These are phyloP conservation scores for Deuterostichococcus epilithicus DNA, from an alignment of 139 green algal genomes.

Conservation along the genomic window DNA sequence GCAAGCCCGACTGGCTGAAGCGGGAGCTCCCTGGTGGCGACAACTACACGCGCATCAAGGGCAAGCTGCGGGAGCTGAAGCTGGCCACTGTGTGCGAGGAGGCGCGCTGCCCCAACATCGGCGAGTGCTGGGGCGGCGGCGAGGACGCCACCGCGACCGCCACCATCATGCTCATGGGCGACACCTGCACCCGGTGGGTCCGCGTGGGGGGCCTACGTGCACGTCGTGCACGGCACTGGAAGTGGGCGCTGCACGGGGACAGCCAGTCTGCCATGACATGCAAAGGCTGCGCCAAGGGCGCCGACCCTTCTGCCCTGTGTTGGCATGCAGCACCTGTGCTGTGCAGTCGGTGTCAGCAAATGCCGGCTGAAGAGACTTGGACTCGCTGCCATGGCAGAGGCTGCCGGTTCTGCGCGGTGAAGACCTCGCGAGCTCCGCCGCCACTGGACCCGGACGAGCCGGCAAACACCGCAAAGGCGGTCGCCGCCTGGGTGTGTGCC, in stretches of 20 bases:
- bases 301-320: too few relatives aligned
- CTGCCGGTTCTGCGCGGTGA: conserved; percentile 94
- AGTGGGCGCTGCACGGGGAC: too few relatives aligned
- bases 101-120: conserved; percentile 94
- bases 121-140: conserved; percentile 87
- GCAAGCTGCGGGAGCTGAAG: conserved; percentile 93
- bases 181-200: conserved; percentile 89
- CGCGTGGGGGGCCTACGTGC: conserved; percentile 25
- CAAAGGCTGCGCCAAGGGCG: too few relatives aligned
- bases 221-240: too few relatives aligned
- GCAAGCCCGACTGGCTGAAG: conserved; percentile 99
- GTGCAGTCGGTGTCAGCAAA: too few relatives aligned
- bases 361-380: too few relatives aligned
- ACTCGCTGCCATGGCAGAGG: too few relatives aligned
- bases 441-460: conserved; percentile 91
- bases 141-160: conserved; percentile 92
- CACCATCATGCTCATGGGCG: conserved; percentile 99
- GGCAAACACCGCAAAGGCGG: conserved; percentile 76
- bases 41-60: conserved; percentile 79
- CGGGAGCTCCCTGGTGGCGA: conserved; percentile 80
- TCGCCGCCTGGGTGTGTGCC: neutral
- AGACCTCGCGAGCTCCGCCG: conserved; percentile 79
- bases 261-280: too few relatives aligned
- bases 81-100: conserved; percentile 97
- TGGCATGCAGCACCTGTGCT: too few relatives aligned